A percentile compares a stretch with the other conserved stretches of the same genome.
phyloP scores from a whole-genome alignment of 257 asterid species.

The Gardenia jasminoides region DNA sequence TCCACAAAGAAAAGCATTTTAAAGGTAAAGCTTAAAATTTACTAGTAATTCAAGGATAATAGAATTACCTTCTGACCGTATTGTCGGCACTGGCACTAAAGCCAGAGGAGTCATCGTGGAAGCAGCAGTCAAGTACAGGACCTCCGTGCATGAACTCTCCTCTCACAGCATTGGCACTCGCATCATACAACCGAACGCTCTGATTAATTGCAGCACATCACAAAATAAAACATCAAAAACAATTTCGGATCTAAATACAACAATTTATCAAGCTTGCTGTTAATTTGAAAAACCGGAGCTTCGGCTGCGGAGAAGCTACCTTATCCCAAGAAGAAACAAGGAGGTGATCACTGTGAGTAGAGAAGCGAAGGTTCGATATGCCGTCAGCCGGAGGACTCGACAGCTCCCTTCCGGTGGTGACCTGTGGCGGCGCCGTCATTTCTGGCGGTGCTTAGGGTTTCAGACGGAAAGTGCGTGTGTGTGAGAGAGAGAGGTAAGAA shows the following conservation, averaged over 20 bases:
- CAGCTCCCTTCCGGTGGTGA: slow-evolving; percentile 52
- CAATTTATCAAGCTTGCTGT: not conserved
- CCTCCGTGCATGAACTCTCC: slow-evolving; percentile 90
- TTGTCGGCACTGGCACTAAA: slow-evolving; percentile 79
- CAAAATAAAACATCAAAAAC: not conserved
- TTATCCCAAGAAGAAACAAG: slow-evolving; percentile 91
- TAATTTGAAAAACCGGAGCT: not conserved
- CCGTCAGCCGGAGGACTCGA: slow-evolving; percentile 72
- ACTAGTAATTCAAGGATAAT: not conserved
- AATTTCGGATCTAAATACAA: slow-evolving; percentile 11
- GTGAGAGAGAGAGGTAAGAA: not conserved
- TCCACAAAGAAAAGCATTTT: not conserved
- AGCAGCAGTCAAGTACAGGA: slow-evolving; percentile 84
- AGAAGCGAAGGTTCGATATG: slow-evolving; percentile 74
- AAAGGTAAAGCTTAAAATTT: not conserved
- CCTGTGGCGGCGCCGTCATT: slow-evolving; percentile 65
- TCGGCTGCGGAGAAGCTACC: slow-evolving; percentile 28
- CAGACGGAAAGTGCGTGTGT: not conserved
- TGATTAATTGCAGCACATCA: slow-evolving; percentile 10
- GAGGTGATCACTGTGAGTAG: slow-evolving; percentile 79
- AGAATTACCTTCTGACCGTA: slow-evolving; percentile 69
- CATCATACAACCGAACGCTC: slow-evolving; percentile 87
- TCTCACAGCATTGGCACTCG: slow-evolving; percentile 71
- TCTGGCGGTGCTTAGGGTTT: slow-evolving; percentile 13
- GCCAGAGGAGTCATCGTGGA: slow-evolving; percentile 90